These are phyloP conservation scores for Colletotrichum sp. DNA, from an alignment of 2,329 filamentous ascomycete genomes.

Conservation along the genomic window DNA sequence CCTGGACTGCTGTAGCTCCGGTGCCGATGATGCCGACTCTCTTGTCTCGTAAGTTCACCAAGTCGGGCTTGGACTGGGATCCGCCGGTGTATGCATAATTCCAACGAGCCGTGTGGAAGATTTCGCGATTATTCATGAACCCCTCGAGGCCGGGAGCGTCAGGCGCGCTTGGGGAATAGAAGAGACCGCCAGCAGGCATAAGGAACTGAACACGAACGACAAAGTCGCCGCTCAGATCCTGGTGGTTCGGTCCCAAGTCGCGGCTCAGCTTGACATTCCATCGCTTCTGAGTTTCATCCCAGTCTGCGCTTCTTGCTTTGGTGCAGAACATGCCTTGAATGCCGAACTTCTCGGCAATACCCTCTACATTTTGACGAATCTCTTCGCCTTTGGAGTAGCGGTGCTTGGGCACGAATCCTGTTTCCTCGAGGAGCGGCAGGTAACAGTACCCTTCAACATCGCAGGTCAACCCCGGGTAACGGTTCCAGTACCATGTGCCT, in stretches of 20 bases:
- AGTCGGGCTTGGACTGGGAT: constrained; percentile 37
- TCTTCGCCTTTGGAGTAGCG: constrained; percentile 40
- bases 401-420: neutral
- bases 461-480: constrained; percentile 55
- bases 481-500: constrained; percentile 58
- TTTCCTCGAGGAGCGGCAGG: constrained; percentile 16
- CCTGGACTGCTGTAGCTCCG: constrained; percentile 52
- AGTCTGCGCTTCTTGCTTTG: constrained; percentile 40
- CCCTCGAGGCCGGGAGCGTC: neutral
- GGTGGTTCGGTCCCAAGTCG: constrained; percentile 34
- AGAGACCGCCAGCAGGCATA: constrained; percentile 39
- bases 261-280: constrained; percentile 26
- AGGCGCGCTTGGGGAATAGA: constrained; percentile 40
- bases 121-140: constrained; percentile 41
- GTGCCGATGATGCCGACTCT: constrained; percentile 54
- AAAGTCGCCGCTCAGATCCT: constrained; percentile 24
- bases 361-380: constrained; percentile 43
- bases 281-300: constrained; percentile 43
- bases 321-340: constrained; percentile 47
- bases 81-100: constrained; percentile 48
- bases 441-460: constrained; percentile 53
- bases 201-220: constrained; percentile 42
- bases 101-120: constrained; percentile 53
- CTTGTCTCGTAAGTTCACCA: constrained; percentile 50
- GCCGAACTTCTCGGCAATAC: constrained; percentile 44